A percentile compares a stretch with the other conserved stretches of the same genome.
phyloP scores from a whole-genome alignment of 441 rosid species.

The Pelargonium fulgidum region DNA sequence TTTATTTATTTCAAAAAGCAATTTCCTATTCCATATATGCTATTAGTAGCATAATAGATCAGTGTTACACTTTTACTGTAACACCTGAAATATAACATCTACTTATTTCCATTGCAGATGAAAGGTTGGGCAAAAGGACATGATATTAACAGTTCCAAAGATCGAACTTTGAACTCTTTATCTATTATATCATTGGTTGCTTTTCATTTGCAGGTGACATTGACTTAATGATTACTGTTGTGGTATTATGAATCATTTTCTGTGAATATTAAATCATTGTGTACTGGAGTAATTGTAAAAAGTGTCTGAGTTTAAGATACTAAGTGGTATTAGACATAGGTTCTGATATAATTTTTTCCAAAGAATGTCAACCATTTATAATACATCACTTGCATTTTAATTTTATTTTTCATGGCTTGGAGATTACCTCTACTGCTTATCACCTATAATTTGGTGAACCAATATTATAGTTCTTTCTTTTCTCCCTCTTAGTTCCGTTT shows the following conservation, averaged over 20 bases:
- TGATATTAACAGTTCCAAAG: conserved; percentile 39
- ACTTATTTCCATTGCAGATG: conserved; percentile 28
- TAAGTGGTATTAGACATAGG: too few relatives aligned
- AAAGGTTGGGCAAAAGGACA: conserved; percentile 53
- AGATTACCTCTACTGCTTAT: too few relatives aligned
- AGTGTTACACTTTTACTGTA: not conserved
- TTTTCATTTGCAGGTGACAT: conserved; percentile 44
- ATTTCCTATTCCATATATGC: not conserved
- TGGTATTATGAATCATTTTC: not conserved
- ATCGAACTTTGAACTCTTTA: conserved; percentile 42
- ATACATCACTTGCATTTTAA: too few relatives aligned
- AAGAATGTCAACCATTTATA: too few relatives aligned
- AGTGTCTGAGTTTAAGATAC: too few relatives aligned
- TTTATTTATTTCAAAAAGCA: conserved; percentile 1
- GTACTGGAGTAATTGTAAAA: not conserved
- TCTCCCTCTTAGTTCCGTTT: not conserved
- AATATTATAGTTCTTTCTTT: not conserved
- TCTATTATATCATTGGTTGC: conserved; percentile 44
- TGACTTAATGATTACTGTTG: not conserved
- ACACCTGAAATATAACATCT: not conserved
- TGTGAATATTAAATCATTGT: not conserved
- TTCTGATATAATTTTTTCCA: too few relatives aligned
- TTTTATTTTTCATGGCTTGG: too few relatives aligned
- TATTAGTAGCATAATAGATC: not conserved
- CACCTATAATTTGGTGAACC: not conserved